phyloP scores from a whole-genome alignment of 306 rosid species.

The Castanopsis chinensis region DNA sequence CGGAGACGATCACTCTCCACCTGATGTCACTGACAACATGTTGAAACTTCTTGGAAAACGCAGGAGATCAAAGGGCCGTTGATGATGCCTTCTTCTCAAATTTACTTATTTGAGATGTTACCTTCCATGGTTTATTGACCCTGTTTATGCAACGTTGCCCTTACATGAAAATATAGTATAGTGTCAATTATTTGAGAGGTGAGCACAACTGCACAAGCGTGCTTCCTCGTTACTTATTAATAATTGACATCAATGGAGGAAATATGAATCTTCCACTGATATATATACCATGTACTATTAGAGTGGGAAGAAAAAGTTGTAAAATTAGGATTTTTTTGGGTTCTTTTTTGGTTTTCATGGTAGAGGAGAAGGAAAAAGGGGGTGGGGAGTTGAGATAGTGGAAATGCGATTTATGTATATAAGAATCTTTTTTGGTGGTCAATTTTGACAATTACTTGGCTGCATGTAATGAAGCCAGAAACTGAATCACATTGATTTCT shows the following conservation, averaged over 20 bases:
- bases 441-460: background rate
- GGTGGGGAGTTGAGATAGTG: background rate
- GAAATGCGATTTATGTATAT: background rate
- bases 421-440: background rate
- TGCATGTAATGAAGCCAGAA: background rate
- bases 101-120: background rate
- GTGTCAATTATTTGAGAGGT: background rate
- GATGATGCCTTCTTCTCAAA: background rate
- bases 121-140: background rate
- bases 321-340: background rate
- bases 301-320: background rate
- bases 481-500: background rate
- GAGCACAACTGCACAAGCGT: background rate
- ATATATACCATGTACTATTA: background rate
- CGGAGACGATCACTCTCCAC: slow-evolving; percentile 54
- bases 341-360: background rate
- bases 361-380: background rate
- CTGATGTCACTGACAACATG: slow-evolving; percentile 94
- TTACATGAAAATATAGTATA: background rate
- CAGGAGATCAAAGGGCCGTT: slow-evolving; percentile 68
- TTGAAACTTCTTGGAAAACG: slow-evolving; percentile 84
- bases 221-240: background rate
- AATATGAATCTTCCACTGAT: background rate
- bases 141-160: background rate
- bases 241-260: background rate